These are phyloP conservation scores for Periconia digitata DNA, from an alignment of 2,329 filamentous ascomycete genomes.

Conservation along the genomic window DNA sequence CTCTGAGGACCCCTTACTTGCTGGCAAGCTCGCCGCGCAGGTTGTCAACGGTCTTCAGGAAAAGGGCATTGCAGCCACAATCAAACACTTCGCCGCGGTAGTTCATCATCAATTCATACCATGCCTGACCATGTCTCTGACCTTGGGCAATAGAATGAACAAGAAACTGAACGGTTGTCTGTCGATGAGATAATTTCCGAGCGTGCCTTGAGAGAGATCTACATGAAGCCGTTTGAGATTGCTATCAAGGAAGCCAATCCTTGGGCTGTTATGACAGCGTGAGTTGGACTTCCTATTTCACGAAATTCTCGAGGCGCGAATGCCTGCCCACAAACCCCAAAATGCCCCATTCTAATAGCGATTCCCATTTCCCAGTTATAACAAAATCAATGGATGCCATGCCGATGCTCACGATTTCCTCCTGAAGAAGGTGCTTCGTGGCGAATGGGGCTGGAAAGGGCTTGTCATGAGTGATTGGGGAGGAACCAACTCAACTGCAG, in stretches of 20 bases:
- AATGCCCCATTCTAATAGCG: too few species aligned
- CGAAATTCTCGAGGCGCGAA: too few species aligned
- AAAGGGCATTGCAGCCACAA: slow-evolving; percentile 67
- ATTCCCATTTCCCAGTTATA: slow-evolving; percentile 57
- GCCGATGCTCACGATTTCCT: slow-evolving; percentile 66
- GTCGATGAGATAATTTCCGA: slow-evolving; percentile 52
- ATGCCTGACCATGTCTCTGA: too few species aligned
- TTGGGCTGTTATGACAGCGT: slow-evolving; percentile 68
- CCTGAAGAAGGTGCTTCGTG: slow-evolving; percentile 67
- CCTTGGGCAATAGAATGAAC: too few species aligned
- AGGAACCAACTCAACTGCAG: slow-evolving; percentile 39
- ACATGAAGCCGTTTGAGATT: slow-evolving; percentile 65
- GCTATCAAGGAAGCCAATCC: slow-evolving; percentile 70
- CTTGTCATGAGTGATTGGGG: slow-evolving; percentile 68
- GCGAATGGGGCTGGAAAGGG: slow-evolving; percentile 73
- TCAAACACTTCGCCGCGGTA: slow-evolving; percentile 75
- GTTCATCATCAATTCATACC: too few species aligned
- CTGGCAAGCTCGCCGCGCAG: slow-evolving; percentile 67
- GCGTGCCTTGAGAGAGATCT: slow-evolving; percentile 62
- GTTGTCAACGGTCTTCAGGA: slow-evolving; percentile 64
- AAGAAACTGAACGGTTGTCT: slow-evolving; percentile 70
- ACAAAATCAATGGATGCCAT: slow-evolving; percentile 72
- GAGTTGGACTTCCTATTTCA: too few species aligned
- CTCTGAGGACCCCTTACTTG: slow-evolving; percentile 68
- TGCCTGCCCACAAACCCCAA: too few species aligned